Evolutionary conservation across 768 basidiomycete genomes (phyloP), one percentile per base, ranked within the genome.

Genomic region (Podaxis rugospora): DNA sequence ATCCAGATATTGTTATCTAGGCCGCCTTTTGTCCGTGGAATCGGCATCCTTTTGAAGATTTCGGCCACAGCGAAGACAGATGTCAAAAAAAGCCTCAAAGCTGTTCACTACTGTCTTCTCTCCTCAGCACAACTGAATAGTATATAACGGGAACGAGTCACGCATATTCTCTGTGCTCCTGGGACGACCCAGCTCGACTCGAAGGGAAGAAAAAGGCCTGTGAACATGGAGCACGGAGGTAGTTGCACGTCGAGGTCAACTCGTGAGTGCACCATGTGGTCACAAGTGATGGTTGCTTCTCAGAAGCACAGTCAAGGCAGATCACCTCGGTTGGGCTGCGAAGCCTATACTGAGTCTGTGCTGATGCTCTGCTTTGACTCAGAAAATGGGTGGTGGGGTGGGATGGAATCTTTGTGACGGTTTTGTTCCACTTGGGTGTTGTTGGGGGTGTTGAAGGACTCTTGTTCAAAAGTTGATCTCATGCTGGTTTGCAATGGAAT

Each of bases 251-350:
- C 25, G 37, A 39, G 36, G 32, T 35, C 18, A 13, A 27, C 25
- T 36, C 40, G 46, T 53, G 51, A 13, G 28, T 44, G 51, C 46
- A 32, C 42, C 59, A 53, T 32, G 46, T 53, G 59, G 42, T 14
- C 51, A 28, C 40, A 18, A 53, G 11, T 51, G 57, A 58, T 51
- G 57, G 57, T 58, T 58, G 57, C 57, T 58, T 58, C 57, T 54
- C 10, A 10, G 52, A 36, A 54, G 52, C 37, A 54, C 23, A 54
- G 37, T 37, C 35, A 18, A 39, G 18, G 21, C 18, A 23, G 18
- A 54, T 39, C 21, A 39, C 35, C 52, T 54, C 21, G 52, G 35
- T 37, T 54, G 21, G 55, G 18, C 55, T 55, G 39, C 42, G 35
- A 49, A n/a, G 25, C 18, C 55, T 36, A 57, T 47, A 28, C 36